Base-by-base conservation (phyloP, 305 asterid genomes). In the Fraxinus dipetala region DNA sequence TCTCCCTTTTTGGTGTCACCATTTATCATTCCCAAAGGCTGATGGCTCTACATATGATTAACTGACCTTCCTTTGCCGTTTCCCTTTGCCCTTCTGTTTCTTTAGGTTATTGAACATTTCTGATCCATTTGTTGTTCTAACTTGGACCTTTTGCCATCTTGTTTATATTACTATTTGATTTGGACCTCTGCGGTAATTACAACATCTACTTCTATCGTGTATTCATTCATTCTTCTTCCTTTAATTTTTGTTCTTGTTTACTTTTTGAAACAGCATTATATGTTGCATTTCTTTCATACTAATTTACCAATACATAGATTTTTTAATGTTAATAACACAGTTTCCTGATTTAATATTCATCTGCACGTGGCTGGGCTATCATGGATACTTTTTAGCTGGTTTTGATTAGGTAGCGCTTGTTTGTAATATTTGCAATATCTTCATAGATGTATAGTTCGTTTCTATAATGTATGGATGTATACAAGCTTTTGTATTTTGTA, bases 231-330 rank as follows among this genome's bases (percentile, higher is more conserved):
- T 48, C 72, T 81, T 51, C 20, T 26, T 74, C 6, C 63, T 85
- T 28, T n/a, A 13, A 6, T 82, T 79, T 31, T 14, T 72, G 24
- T 36, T 34, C 75, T 18, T 73, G 38, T 28, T 43, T 35, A 36
- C 10, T 67, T 63, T 48, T 67, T 78, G 48, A 76, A 81, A 61
- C n/a, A 48, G 11, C 72, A 40, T 18, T 31, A 51, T 61, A 24
- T 75, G 48, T 56, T 81, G 76, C 76, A 28, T 54, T 45, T 82
- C 72, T 80, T 63, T 76, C 56, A 32, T 81, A 34, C 61, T 74
- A 35, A 18, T 26, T 72, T 38, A 54, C 43, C 74, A 77, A 30
- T 82, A 79, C 30, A 31, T 80, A 65, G 35, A 61, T 51, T 78
- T 73, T 59, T 70, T 6, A 22, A 7, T 59, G 36, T 65, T 61